phyloP scores from a whole-genome alignment of 495 filamentous ascomycete species.

The Penicillium verhagenii region DNA sequence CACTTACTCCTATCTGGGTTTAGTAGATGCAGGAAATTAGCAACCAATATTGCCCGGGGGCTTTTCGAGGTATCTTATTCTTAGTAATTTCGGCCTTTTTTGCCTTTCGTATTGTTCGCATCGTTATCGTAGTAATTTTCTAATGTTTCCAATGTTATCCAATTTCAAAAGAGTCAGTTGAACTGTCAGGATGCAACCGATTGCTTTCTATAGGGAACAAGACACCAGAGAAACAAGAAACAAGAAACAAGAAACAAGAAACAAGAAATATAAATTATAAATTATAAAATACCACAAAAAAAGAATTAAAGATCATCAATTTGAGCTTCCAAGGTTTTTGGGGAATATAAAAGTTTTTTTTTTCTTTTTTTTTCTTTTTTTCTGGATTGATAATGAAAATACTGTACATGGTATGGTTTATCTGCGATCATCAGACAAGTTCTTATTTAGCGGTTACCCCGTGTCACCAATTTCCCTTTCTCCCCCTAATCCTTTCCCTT shows the following conservation, averaged over 20 bases:
- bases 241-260: no score
- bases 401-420: conserved; percentile 7
- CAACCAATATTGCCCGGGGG: not conserved
- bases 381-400: not conserved
- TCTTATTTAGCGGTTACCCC: conserved; percentile 35
- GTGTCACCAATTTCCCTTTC: conserved; percentile 19
- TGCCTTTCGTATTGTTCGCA: not conserved
- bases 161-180: no score
- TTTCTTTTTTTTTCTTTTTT: not conserved
- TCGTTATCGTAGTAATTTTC: not conserved
- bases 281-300: not conserved
- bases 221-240: not conserved
- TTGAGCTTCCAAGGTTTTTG: not conserved
- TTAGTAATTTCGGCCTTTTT: not conserved
- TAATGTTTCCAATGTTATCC: no score
- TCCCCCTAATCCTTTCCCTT: conserved; percentile 8
- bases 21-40: conserved; percentile 11
- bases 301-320: no score
- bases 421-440: conserved; percentile 19
- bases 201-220: no score
- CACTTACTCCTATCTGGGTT: conserved; percentile 6
- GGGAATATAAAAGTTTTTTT: not conserved
- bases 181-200: no score
- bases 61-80: not conserved
- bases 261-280: not conserved